Evolutionary conservation across 1,284 basidiomycete genomes (phyloP).

Genomic region (Rhodotorula sp.): DNA sequence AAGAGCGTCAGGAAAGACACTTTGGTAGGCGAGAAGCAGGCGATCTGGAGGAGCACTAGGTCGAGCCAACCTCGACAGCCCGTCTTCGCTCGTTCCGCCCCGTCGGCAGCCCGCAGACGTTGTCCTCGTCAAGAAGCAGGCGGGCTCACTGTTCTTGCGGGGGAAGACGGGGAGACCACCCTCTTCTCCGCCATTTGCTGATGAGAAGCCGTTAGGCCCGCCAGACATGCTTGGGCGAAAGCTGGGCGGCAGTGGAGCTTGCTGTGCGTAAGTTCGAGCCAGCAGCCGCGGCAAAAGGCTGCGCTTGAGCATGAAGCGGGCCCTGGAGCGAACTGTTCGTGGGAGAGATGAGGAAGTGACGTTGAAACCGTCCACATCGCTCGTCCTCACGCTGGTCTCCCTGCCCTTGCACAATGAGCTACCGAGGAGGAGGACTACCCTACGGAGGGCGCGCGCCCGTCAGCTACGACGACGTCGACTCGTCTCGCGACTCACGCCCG

Average conservation of each 20-base stretch:
- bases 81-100: no score
- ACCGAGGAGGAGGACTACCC: neutral
- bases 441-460: neutral
- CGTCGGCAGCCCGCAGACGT: no score
- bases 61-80: neutral
- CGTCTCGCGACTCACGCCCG: neutral
- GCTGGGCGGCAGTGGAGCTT: slow-evolving; percentile 12
- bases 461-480: slow-evolving; percentile 10
- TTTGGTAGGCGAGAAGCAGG: neutral
- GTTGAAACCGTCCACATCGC: neutral
- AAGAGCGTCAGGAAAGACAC: neutral
- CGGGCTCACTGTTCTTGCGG: neutral
- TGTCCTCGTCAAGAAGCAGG: no score
- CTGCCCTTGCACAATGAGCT: neutral
- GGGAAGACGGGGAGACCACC: neutral
- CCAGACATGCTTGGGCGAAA: neutral
- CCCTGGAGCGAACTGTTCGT: neutral
- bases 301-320: slow-evolving; percentile 6
- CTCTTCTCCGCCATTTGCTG: no score
- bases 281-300: neutral
- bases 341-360: no score
- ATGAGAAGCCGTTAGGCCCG: no score
- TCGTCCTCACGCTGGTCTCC: no score
- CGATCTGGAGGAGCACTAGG: neutral
- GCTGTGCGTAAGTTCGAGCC: slow-evolving; percentile 11